Conservation (phyloP, 176 grass and related monocot species). For the Eleusine indica region DNA sequence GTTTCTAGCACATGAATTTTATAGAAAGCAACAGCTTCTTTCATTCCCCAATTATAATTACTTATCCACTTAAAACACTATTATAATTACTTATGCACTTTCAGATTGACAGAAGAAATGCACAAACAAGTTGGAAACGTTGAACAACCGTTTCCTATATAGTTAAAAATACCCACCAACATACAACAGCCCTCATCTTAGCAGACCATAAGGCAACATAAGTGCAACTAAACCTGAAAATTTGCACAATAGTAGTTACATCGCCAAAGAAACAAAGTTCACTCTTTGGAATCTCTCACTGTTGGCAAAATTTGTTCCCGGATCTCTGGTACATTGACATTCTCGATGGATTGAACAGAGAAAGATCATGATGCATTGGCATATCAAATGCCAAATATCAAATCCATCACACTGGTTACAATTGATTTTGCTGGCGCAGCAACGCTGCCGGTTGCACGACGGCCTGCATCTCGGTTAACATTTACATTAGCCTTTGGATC, state of each 20-base stretch:
- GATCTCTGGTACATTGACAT: slow-evolving; percentile 2
- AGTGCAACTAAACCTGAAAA: slow-evolving; percentile 9
- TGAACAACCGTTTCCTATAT: background rate
- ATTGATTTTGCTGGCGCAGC: slow-evolving; percentile 74
- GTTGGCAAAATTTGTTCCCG: slow-evolving; percentile 20
- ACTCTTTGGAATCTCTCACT: slow-evolving; percentile 18
- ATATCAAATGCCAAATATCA: slow-evolving; percentile 83
- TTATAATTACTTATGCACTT: background rate
- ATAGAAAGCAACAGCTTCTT: background rate
- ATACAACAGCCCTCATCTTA: slow-evolving; percentile 37
- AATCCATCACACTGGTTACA: slow-evolving; percentile 75
- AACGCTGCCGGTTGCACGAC: slow-evolving; percentile 47
- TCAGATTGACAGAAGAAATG: background rate
- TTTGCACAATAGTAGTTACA: slow-evolving; percentile 28
- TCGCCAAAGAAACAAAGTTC: slow-evolving; percentile 28
- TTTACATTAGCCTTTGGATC: slow-evolving; percentile 50
- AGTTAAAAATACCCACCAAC: background rate
- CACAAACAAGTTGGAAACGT: background rate
- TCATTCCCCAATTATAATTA: background rate
- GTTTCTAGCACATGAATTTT: background rate
- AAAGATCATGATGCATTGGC: slow-evolving; percentile 18
- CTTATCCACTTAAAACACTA: background rate
- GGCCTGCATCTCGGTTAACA: slow-evolving; percentile 41
- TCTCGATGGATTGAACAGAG: background rate
- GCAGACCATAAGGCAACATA: slow-evolving; percentile 25